Evolutionary conservation across 2,329 filamentous ascomycete species (phyloP).

Genomic region (Ceratocystis ficicola): DNA sequence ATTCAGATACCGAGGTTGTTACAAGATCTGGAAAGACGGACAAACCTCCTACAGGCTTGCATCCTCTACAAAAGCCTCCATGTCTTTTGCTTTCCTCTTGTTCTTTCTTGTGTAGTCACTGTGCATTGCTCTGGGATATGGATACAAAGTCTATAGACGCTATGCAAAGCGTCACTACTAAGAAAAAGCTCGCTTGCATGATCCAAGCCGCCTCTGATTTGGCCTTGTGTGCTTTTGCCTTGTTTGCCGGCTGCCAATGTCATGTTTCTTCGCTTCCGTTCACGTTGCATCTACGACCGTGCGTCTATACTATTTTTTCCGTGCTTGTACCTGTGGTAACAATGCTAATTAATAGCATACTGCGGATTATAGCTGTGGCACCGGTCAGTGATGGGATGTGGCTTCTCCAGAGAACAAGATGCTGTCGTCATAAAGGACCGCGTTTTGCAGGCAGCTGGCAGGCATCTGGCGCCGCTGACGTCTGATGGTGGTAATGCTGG

Average conservation of each 20-base stretch:
- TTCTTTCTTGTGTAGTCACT: no score
- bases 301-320: neutral
- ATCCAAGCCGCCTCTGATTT: neutral
- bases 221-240: neutral
- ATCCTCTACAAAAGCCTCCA: no score
- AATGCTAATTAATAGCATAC: neutral
- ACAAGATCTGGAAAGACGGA: neutral
- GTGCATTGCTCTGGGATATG: no score
- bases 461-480: neutral
- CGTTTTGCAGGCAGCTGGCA: no score
- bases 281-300: neutral
- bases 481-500: neutral
- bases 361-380: neutral
- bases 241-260: neutral
- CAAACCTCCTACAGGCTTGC: no score
- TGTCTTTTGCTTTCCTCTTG: neutral
- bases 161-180: neutral
- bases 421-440: no score
- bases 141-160: conserved; percentile 4
- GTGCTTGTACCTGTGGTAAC: no score
- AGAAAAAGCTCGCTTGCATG: neutral
- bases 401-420: neutral
- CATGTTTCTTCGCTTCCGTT: neutral
- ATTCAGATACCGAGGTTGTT: neutral
- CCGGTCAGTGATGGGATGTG: no score